A percentile compares a stretch with the other conserved stretches of the same genome.
phyloP scores from a whole-genome alignment of 179 eudicot genomes.

The Beta corolliflora region DNA sequence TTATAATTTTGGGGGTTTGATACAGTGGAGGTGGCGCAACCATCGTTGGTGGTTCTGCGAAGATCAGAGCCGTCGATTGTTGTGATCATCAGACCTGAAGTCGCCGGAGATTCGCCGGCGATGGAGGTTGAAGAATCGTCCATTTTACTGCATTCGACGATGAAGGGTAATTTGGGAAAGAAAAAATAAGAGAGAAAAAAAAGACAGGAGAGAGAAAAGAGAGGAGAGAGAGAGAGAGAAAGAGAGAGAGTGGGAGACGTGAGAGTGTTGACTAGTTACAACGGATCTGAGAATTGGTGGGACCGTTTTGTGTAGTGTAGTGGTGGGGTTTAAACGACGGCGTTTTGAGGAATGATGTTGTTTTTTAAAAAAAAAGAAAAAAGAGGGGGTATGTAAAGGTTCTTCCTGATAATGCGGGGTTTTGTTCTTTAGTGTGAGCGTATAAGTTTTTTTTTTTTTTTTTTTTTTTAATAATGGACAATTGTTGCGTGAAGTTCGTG shows the following conservation, averaged over 20 bases:
- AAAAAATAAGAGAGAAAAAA: background rate
- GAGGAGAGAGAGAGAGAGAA: slow-evolving; percentile 7
- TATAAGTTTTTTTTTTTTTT: no score
- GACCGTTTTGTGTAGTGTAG: background rate
- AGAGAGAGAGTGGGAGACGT: slow-evolving; percentile 23
- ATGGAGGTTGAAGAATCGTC: slow-evolving; percentile 15
- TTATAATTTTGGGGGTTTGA: background rate
- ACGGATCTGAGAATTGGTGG: slow-evolving; percentile 28
- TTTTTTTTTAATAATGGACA: no score
- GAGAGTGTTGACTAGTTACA: slow-evolving; percentile 41
- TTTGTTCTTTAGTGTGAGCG: background rate
- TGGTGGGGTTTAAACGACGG: background rate
- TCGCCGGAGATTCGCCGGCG: slow-evolving; percentile 24
- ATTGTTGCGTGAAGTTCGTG: no score
- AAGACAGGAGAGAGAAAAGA: background rate
- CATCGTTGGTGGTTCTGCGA: slow-evolving; percentile 27
- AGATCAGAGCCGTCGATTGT: slow-evolving; percentile 20
- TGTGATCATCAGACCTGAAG: slow-evolving; percentile 7
- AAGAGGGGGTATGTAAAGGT: no score
- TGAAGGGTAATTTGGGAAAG: slow-evolving; percentile 38
- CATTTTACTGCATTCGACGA: slow-evolving; percentile 21
- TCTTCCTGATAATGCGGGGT: slow-evolving; percentile 17
- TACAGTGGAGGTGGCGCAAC: slow-evolving; percentile 6
- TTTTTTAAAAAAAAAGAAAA: no score
- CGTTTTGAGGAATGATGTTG: background rate